Conservation (phyloP, 805 yeast species). For the Wickerhamiella sorbophila region DNA sequence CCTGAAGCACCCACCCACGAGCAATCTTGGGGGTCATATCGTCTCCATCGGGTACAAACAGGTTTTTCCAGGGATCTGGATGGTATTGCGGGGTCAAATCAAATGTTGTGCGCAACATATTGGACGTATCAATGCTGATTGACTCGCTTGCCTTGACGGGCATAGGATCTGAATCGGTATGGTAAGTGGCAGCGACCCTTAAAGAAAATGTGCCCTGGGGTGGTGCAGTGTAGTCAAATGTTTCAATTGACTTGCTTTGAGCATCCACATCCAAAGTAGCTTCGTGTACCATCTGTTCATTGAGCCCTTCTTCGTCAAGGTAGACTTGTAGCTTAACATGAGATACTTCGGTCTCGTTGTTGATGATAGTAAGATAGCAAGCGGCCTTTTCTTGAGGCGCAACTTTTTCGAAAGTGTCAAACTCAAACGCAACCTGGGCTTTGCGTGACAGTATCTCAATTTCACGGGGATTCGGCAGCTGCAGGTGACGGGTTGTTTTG, state of each 20-base stretch:
- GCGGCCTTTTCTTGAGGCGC: slow-evolving; percentile 20
- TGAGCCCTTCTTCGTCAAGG: not conserved
- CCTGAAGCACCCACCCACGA: slow-evolving; percentile 25
- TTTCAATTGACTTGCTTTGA: not conserved
- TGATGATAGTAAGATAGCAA: slow-evolving; percentile 12
- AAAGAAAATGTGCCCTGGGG: slow-evolving; percentile 7
- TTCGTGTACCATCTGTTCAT: not conserved
- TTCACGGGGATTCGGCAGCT: slow-evolving; percentile 3
- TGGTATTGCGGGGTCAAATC: slow-evolving; percentile 25
- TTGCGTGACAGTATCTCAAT: slow-evolving; percentile 19
- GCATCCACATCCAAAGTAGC: not conserved
- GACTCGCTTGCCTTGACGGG: slow-evolving; percentile 18
- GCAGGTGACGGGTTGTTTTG: slow-evolving; percentile 7
- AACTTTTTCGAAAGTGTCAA: slow-evolving; percentile 15
- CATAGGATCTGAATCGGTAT: slow-evolving; percentile 17
- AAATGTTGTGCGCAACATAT: slow-evolving; percentile 27
- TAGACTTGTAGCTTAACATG: slow-evolving; percentile 9
- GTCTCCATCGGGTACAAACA: slow-evolving; percentile 21
- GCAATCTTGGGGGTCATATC: slow-evolving; percentile 21
- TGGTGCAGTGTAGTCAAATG: slow-evolving; percentile 6
- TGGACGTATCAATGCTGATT: slow-evolving; percentile 21
- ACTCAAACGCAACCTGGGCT: slow-evolving; percentile 12
- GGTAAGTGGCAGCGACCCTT: slow-evolving; percentile 7
- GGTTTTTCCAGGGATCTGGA: slow-evolving; percentile 26
- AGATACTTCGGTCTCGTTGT: slow-evolving; percentile 19